Evolutionary conservation across 2,329 filamentous ascomycete genomes (phyloP).

Genomic region (Calonectria leucothoes): DNA sequence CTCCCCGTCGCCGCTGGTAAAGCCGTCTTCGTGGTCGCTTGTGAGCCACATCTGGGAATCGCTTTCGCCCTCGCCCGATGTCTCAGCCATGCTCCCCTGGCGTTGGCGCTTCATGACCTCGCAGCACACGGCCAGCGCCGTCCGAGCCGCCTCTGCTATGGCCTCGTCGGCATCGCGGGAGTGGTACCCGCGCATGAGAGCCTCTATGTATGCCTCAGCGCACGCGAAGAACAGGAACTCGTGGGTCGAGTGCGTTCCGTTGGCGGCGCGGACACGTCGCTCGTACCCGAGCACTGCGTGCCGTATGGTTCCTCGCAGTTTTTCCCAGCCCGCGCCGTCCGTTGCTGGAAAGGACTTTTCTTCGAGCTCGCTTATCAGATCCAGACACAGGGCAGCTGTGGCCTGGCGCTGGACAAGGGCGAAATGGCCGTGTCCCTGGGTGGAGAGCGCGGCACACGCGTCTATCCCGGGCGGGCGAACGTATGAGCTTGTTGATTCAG

Average conservation of each 20-base stretch:
- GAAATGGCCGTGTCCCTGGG: slow-evolving; percentile 19
- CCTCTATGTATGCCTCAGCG: slow-evolving; percentile 20
- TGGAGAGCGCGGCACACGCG: slow-evolving; percentile 8
- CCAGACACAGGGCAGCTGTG: slow-evolving; percentile 8
- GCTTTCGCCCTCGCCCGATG: neutral
- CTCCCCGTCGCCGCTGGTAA: neutral
- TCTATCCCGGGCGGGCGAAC: neutral
- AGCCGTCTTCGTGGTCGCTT: neutral
- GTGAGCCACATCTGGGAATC: neutral
- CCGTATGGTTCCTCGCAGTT: slow-evolving; percentile 3
- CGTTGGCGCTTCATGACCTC: slow-evolving; percentile 14
- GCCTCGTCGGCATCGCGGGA: slow-evolving; percentile 13
- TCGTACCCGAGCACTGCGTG: slow-evolving; percentile 12
- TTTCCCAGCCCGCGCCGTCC: slow-evolving; percentile 6
- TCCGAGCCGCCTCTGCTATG: slow-evolving; percentile 12
- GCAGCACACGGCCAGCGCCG: slow-evolving; percentile 17
- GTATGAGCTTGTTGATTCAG: neutral
- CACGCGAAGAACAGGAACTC: slow-evolving; percentile 21
- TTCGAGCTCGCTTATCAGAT: slow-evolving; percentile 22
- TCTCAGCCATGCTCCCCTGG: neutral
- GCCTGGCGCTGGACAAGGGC: slow-evolving; percentile 19
- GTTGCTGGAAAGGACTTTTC: slow-evolving; percentile 21
- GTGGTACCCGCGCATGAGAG: neutral
- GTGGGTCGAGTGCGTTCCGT: slow-evolving; percentile 17
- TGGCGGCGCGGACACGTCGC: slow-evolving; percentile 14